These are phyloP conservation scores for Metroxylon sagu DNA, from an alignment of 176 grass and related monocot species.

Conservation along the genomic window DNA sequence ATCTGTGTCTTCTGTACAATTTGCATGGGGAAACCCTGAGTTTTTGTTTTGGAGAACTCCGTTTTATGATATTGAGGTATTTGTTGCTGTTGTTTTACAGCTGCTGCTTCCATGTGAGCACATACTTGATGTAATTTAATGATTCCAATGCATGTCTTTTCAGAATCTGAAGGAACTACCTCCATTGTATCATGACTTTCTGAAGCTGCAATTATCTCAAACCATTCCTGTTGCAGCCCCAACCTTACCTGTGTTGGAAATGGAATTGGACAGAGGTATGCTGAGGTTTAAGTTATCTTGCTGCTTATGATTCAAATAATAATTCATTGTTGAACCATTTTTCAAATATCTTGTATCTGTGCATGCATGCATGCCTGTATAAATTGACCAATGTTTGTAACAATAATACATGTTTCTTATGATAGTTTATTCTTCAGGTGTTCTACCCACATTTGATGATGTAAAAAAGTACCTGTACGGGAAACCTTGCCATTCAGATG, in stretches of 20 bases:
- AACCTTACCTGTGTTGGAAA: conserved; percentile 53
- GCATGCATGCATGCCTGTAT: background rate
- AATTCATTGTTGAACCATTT: too few relatives aligned
- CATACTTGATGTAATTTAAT: background rate
- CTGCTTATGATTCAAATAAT: too few relatives aligned
- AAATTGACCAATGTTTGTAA: background rate
- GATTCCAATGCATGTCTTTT: conserved; percentile 22
- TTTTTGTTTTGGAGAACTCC: conserved; percentile 65
- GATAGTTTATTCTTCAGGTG: conserved; percentile 36
- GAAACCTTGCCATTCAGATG: conserved; percentile 19
- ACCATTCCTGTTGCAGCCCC: conserved; percentile 36
- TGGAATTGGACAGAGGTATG: conserved; percentile 56
- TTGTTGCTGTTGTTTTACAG: background rate
- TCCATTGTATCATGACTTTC: conserved; percentile 44
- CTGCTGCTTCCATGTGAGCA: background rate
- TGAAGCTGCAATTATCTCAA: conserved; percentile 46
- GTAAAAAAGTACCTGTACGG: conserved; percentile 49
- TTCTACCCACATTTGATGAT: conserved; percentile 64
- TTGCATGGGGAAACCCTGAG: conserved; percentile 51
- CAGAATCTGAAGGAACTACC: conserved; percentile 52
- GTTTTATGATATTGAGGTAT: conserved; percentile 73
- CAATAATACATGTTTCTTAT: conserved; percentile 1
- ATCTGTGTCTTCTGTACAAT: conserved; percentile 47
- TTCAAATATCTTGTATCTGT: too few relatives aligned
- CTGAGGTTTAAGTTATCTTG: background rate